Base-by-base conservation (phyloP, 2,329 filamentous ascomycete genomes). In the Claviceps sp. region DNA sequence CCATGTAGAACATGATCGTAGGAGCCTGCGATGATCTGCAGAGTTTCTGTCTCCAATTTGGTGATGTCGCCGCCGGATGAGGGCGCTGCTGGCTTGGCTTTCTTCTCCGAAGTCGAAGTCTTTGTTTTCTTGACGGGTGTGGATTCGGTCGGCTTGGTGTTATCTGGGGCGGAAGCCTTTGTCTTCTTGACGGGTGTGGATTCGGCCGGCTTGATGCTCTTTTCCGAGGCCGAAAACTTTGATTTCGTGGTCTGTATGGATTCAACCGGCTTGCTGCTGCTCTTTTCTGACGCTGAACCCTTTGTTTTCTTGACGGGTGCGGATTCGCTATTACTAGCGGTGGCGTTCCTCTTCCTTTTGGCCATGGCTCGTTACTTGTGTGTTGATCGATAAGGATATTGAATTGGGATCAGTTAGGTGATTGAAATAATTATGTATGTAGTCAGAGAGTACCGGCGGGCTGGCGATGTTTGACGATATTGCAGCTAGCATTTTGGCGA, bases 1-100 rank as follows among this genome's bases (percentile, higher is more conserved):
- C 93, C 93, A 67, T 98, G 93, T 20, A 98, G 78, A 48, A 94
- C 82, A 57, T 89, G 81, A 65, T 98, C 93, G 70, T 98, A 98
- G 50, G 90, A 96, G 47, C 93, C 93, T 6, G 89, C 84, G 54
- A 97, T 77, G 58, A 98, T 84, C 67, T 97, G 93, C 54, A 97
- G 75, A n/a, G 84, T 83, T 58, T 81, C 69, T 6, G 50, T 13
- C 9, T 48, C 22, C 30, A 50, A 38, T 13, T n/a, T 14, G 1
- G 8, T 34, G 30, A 34, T 36, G 46, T 7, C 13, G 18, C 5
- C n/a, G 9, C 4, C 20, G 44, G 5, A 2, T 24, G 13, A 24
- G 24, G 42, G 20, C 20, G 42, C 20, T 24, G 42, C 2, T 16
- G 26, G 16, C 51, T 48, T 41, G 42, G 24, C 26, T 52, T 47